Evolutionary conservation across 2,329 filamentous ascomycete species (phyloP), one percentile per base, ranked within the genome.

Genomic region (Claviceps paspali): DNA sequence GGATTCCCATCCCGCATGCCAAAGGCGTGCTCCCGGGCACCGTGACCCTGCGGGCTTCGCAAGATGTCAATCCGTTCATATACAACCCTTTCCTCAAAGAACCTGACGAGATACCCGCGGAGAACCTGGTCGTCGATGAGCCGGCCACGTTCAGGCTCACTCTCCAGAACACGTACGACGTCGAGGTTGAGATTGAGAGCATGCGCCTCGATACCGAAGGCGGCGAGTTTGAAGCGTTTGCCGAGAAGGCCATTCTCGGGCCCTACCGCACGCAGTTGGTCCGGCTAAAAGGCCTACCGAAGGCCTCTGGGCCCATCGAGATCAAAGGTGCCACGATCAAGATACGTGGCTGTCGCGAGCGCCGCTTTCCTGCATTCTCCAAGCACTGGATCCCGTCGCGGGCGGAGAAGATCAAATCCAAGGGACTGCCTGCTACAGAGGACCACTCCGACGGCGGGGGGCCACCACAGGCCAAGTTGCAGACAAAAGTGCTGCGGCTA

Each of bases 81-180:
- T 93, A 96, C 53, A 95, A 95, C 50, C 85, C 91, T 1, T 96
- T 95, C 50, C 61, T 86, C 15, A 85, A 86, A 56, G 68, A 69
- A 37, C 59, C 68, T 0, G 69, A 74, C 29, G 68, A 79, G 36
- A 68, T 69, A 18, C 64, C 67, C 2, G 63, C 71, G 10, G 76
- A 86, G 41, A 70, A 85, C 1, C 64, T 95, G 22, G 82, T 96
- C 15, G 77, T 83, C 4, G 79, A 77, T 12, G 87, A 96, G 55
- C 61, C 73, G 40, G 78, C 82, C 2, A 76, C 71, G 4, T 94
- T 95, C 56, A 72, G 73, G 47, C 70, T 96, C 22, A 86, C 82
- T 2, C 64, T 98, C 14, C 91, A 96, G 52, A 98, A 98, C 48
- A 85, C 87, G 0, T 95, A 86, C 48, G 88, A 96, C 42, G 80